Conservation (phyloP, 2,329 filamentous ascomycete genomes). For the Fusarium abutilonis region DNA sequence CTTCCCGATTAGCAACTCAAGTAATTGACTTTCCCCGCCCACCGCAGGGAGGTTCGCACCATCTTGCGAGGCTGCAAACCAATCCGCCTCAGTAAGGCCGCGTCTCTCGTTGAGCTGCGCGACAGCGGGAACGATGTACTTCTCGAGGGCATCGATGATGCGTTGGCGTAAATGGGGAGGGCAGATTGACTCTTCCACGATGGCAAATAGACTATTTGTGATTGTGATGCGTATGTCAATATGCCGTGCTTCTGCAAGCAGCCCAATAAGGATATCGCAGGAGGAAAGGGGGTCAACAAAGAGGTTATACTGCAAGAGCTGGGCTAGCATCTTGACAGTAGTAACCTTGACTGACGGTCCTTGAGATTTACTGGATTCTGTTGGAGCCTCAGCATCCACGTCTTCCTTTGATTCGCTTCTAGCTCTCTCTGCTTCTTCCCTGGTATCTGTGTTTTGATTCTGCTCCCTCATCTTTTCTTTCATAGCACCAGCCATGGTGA, state of each 20-base stretch:
- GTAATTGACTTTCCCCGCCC: conserved; percentile 15
- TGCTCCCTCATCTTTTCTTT: conserved; percentile 45
- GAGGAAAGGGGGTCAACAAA: conserved; percentile 43
- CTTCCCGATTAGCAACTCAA: conserved; percentile 15
- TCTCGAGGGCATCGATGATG: conserved; percentile 44
- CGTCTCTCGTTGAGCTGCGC: conserved; percentile 47
- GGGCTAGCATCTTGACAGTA: conserved; percentile 52
- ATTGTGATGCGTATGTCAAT: conserved; percentile 48
- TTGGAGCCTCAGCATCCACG: neutral
- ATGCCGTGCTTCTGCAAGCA: conserved; percentile 47
- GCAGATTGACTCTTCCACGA: conserved; percentile 31
- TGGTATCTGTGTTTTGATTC: conserved; percentile 18
- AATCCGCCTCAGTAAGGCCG: conserved; percentile 44
- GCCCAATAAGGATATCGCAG: conserved; percentile 43
- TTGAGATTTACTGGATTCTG: neutral
- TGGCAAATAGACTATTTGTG: conserved; percentile 44
- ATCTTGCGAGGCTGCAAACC: conserved; percentile 27
- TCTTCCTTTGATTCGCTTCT: neutral
- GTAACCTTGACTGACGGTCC: conserved; percentile 48
- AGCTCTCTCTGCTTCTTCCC: neutral
- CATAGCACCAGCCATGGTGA: conserved; percentile 44
- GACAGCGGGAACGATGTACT: conserved; percentile 43
- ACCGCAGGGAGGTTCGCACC: conserved; percentile 16
- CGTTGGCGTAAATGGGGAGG: conserved; percentile 16
- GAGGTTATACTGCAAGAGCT: conserved; percentile 45